phyloP scores from a whole-genome alignment of 2,329 filamentous ascomycete genomes.

The Arachnomyces sp. region DNA sequence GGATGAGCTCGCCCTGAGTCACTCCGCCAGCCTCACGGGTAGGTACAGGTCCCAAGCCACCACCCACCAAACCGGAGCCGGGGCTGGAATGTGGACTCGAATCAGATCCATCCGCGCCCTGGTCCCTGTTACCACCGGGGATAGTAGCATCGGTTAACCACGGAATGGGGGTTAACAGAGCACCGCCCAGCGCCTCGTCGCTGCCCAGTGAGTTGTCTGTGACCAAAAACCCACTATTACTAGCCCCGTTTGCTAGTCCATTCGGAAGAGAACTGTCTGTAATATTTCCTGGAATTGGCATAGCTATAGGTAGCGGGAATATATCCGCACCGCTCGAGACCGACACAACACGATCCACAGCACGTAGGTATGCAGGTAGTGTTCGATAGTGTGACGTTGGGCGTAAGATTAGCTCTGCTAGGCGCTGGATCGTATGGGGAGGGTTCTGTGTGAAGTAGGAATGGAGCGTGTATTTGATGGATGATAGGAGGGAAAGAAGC shows the following conservation, averaged over 20 bases:
- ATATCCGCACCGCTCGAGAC: slow-evolving; percentile 74
- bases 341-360: slow-evolving; percentile 80
- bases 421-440: slow-evolving; percentile 85
- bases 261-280: slow-evolving; percentile 40
- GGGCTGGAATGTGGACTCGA: slow-evolving; percentile 13
- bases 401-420: slow-evolving; percentile 74
- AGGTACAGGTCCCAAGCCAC: slow-evolving; percentile 20
- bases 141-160: slow-evolving; percentile 55
- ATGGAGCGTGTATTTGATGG: slow-evolving; percentile 54
- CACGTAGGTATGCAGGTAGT: slow-evolving; percentile 78
- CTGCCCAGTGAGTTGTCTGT: slow-evolving; percentile 53
- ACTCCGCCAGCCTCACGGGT: slow-evolving; percentile 47
- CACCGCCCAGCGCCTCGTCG: slow-evolving; percentile 84
- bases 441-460: slow-evolving; percentile 65
- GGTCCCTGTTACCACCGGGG: slow-evolving; percentile 4
- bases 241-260: slow-evolving; percentile 55
- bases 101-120: slow-evolving; percentile 8
- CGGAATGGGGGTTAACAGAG: slow-evolving; percentile 84
- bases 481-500: slow-evolving; percentile 54
- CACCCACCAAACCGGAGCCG: slow-evolving; percentile 1
- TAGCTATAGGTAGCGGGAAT: slow-evolving; percentile 66
- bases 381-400: slow-evolving; percentile 74
- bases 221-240: slow-evolving; percentile 29
- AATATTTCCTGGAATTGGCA: slow-evolving; percentile 47
- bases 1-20: slow-evolving; percentile 74